These are phyloP conservation scores for Solanum tarapatanum DNA, from an alignment of 257 asterid species.

Conservation along the genomic window DNA sequence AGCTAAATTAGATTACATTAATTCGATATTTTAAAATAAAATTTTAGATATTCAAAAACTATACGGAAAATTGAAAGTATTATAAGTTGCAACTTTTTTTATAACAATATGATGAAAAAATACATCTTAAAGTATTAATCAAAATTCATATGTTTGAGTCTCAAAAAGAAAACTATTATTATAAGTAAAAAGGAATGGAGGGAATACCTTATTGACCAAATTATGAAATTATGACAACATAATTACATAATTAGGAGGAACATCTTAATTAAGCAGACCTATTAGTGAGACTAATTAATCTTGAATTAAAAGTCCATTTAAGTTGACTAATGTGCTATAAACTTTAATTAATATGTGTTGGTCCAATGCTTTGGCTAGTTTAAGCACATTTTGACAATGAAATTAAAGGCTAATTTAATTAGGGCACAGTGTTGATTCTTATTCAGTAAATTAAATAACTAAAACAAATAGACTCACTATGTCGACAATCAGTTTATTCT, in stretches of 20 bases:
- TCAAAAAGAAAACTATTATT: no score
- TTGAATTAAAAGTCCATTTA: background rate
- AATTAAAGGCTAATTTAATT: background rate
- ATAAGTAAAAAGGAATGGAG: background rate
- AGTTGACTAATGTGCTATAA: background rate
- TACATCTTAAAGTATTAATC: no score
- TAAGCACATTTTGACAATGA: background rate
- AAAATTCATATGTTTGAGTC: background rate
- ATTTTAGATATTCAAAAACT: no score
- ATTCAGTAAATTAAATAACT: background rate
- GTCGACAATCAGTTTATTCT: background rate
- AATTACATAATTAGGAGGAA: background rate
- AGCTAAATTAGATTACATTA: no score
- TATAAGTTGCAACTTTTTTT: no score
- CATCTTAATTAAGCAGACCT: background rate
- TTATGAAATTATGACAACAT: background rate
- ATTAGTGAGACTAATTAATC: background rate
- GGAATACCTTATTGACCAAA: background rate
- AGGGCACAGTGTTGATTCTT: background rate
- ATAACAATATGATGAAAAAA: no score
- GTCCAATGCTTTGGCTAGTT: background rate
- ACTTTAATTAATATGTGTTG: background rate
- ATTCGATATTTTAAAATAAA: no score
- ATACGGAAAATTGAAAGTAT: no score
- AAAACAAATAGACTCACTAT: background rate